These are phyloP conservation scores for Phytopythium mirpurense DNA, from an alignment of 352 stramenopile species.

Conservation along the genomic window DNA sequence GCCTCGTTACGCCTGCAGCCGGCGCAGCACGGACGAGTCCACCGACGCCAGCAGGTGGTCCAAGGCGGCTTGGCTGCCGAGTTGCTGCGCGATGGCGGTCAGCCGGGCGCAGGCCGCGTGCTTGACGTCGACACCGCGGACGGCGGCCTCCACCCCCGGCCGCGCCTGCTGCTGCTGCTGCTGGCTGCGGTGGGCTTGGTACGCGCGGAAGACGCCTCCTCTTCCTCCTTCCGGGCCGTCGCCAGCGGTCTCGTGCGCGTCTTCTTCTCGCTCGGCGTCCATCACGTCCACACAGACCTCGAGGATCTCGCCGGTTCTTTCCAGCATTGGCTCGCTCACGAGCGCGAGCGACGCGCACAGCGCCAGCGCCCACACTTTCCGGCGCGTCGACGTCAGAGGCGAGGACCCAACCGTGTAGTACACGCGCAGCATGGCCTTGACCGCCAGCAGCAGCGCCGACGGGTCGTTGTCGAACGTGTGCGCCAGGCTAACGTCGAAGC, in stretches of 20 bases:
- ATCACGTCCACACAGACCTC: conserved; percentile 65
- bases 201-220: conserved; percentile 40
- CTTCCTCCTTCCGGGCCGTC: conserved; percentile 11
- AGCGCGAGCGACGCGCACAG: conserved; percentile 41
- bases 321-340: conserved; percentile 32
- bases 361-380: conserved; percentile 67
- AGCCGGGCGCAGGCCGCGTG: conserved; percentile 31
- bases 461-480: conserved; percentile 37
- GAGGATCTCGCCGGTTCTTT: conserved; percentile 60
- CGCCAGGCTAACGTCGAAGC: conserved; percentile 40
- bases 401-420: conserved; percentile 67
- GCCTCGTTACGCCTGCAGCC: conserved; percentile 36
- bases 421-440: conserved; percentile 63
- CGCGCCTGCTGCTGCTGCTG: conserved; percentile 15
- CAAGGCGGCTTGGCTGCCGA: conserved; percentile 34
- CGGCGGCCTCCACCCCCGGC: conserved; percentile 27
- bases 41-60: conserved; percentile 48
- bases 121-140: conserved; percentile 42
- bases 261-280: conserved; percentile 50
- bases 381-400: conserved; percentile 43
- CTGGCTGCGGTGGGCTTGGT: conserved; percentile 30
- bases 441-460: conserved; percentile 25
- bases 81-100: conserved; percentile 28
- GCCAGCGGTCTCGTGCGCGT: conserved; percentile 6
- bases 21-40: conserved; percentile 51